These are phyloP conservation scores for Phytophthora europaea DNA, from an alignment of 352 stramenopile genomes.

Conservation along the genomic window DNA sequence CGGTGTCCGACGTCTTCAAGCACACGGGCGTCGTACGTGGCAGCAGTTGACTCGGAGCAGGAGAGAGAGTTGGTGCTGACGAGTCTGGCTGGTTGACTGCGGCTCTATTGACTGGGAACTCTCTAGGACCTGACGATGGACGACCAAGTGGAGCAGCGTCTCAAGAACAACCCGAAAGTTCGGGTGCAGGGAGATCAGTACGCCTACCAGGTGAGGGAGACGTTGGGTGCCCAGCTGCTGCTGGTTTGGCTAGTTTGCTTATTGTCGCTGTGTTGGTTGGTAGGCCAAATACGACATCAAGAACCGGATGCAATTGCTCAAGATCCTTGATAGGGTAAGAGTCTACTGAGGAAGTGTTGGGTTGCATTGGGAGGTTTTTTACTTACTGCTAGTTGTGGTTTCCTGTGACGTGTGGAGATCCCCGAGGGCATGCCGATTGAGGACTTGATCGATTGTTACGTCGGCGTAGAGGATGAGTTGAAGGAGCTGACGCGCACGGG, in stretches of 20 bases:
- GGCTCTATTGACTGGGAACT: not conserved
- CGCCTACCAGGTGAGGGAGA: slow-evolving; percentile 71
- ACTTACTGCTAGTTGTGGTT: not conserved
- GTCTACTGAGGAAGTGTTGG: not conserved
- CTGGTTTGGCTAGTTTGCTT: slow-evolving; percentile 4
- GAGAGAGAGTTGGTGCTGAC: slow-evolving; percentile 1
- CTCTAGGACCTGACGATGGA: slow-evolving; percentile 79
- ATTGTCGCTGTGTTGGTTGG: slow-evolving; percentile 8
- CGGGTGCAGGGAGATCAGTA: slow-evolving; percentile 79
- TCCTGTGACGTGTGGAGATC: slow-evolving; percentile 49
- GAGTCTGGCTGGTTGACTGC: not conserved
- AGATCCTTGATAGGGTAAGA: slow-evolving; percentile 81
- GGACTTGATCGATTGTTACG: slow-evolving; percentile 88
- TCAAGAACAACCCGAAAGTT: slow-evolving; percentile 91
- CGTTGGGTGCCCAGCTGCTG: not conserved
- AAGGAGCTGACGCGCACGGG: slow-evolving; percentile 77
- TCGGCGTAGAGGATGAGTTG: slow-evolving; percentile 81
- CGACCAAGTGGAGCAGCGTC: slow-evolving; percentile 84
- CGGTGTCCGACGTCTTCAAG: slow-evolving; percentile 80
- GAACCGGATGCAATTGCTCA: slow-evolving; percentile 79
- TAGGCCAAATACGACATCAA: slow-evolving; percentile 92
- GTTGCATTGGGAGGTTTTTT: not conserved
- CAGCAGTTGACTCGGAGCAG: not conserved
- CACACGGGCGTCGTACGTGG: slow-evolving; percentile 83
- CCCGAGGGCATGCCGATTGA: slow-evolving; percentile 85